Percentiles rank a stretch among this genome's conserved stretches.
Evolutionary conservation across 192 early-diverging fungal species (phyloP).

Genomic region (Martensiomyces pterosporus): DNA sequence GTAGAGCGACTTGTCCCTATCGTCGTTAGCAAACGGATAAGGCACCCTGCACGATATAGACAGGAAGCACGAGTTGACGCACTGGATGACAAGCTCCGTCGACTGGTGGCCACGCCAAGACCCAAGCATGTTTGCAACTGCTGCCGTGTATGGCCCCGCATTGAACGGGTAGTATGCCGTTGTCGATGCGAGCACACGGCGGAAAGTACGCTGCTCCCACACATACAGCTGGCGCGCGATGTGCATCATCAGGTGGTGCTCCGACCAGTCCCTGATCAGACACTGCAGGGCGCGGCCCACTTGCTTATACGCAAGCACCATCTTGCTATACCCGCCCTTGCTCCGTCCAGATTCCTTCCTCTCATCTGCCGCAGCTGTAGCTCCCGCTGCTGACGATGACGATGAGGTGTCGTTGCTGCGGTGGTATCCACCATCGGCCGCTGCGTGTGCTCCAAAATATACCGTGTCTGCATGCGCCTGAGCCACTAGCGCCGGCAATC

Average conservation of each 20-base stretch:
- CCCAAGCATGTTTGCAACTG: conserved; percentile 24
- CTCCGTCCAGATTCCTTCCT: not conserved
- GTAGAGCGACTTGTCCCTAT: conserved; percentile 19
- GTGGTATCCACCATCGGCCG: conserved; percentile 43
- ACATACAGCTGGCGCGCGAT: conserved; percentile 35
- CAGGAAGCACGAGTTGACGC: conserved; percentile 30
- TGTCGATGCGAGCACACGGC: conserved; percentile 34
- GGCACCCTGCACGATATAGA: conserved; percentile 47
- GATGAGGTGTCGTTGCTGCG: too few relatives aligned
- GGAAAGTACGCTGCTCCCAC: conserved; percentile 40
- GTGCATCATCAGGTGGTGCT: conserved; percentile 50
- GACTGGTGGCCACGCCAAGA: conserved; percentile 37
- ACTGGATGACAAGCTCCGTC: conserved; percentile 39
- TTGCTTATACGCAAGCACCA: conserved; percentile 39
- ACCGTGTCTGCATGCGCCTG: conserved; percentile 39
- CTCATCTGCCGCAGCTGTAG: not conserved
- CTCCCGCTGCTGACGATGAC: not conserved
- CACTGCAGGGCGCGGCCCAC: conserved; percentile 40
- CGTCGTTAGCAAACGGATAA: conserved; percentile 29
- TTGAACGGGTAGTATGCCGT: conserved; percentile 38
- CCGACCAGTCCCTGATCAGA: conserved; percentile 47
- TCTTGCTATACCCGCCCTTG: conserved; percentile 35
- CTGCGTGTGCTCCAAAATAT: conserved; percentile 38
- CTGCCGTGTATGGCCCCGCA: conserved; percentile 36
- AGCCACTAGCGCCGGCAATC: conserved; percentile 28